Evolutionary conservation across 495 filamentous ascomycete genomes (phyloP).

Genomic region (Hypoxylon perforatum): DNA sequence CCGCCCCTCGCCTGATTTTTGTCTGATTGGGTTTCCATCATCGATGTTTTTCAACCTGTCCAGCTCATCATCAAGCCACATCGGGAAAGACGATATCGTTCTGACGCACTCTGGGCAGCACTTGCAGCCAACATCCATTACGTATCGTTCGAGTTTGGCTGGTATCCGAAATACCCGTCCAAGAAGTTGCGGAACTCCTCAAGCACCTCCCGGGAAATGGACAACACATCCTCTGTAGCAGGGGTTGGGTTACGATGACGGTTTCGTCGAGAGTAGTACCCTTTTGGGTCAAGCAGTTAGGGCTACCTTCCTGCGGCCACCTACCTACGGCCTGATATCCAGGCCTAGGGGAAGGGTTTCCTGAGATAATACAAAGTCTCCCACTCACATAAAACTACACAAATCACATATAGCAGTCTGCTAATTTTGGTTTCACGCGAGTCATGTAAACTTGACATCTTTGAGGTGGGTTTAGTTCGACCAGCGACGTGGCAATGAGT

Average conservation of each 20-base stretch:
- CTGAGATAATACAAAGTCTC: conserved; percentile 25
- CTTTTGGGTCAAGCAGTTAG: conserved; percentile 30
- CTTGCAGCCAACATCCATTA: conserved; percentile 44
- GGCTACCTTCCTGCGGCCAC: conserved; percentile 38
- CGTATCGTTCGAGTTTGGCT: conserved; percentile 33
- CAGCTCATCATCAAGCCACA: conserved; percentile 48
- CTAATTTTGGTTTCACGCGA: conserved; percentile 33
- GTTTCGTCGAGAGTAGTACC: conserved; percentile 35
- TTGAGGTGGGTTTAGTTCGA: conserved; percentile 36
- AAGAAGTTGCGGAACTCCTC: conserved; percentile 24
- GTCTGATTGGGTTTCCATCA: conserved; percentile 42
- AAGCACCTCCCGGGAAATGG: conserved; percentile 30
- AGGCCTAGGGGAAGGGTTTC: conserved; percentile 27
- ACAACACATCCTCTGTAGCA: conserved; percentile 41
- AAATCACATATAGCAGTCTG: conserved; percentile 26
- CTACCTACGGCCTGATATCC: conserved; percentile 33
- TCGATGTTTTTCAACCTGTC: conserved; percentile 31
- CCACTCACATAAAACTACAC: conserved; percentile 34
- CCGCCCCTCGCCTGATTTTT: conserved; percentile 37
- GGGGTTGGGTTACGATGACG: conserved; percentile 40
- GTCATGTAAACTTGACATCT: conserved; percentile 41
- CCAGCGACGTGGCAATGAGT: conserved; percentile 41
- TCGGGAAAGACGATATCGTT: conserved; percentile 43
- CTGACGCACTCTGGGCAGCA: conserved; percentile 40
- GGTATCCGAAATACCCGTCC: conserved; percentile 38